These are phyloP conservation scores for Casaregolazyma lundiana DNA, from an alignment of 1,139 yeast genomes.

Conservation along the genomic window DNA sequence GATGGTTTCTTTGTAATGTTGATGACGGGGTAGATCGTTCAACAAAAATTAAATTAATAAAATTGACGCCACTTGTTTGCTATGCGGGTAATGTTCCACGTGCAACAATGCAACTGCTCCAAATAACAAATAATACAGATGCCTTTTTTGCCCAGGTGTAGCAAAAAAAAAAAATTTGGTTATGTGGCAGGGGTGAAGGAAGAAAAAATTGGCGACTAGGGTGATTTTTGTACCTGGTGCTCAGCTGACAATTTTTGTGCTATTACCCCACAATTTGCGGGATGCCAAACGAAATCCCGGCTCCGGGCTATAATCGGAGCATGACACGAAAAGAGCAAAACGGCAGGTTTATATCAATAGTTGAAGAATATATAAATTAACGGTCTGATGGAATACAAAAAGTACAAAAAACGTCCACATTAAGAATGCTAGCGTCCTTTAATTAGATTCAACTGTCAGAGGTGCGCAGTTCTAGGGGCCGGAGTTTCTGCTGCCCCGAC, in stretches of 20 bases:
- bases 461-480: slow-evolving; percentile 5
- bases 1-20: no score
- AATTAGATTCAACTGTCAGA: not conserved
- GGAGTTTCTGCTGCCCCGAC: slow-evolving; percentile 5
- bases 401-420: no score
- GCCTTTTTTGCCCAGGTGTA: no score
- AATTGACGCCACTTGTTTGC: not conserved
- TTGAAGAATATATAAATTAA: no score
- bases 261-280: not conserved
- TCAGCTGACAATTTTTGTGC: not conserved
- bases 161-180: not conserved
- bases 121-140: no score
- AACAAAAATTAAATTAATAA: no score
- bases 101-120: no score
- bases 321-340: not conserved
- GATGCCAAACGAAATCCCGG: not conserved
- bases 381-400: no score
- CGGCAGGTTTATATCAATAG: no score
- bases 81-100: no score
- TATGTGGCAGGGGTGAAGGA: not conserved
- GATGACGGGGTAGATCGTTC: no score
- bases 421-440: no score
- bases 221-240: not conserved
- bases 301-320: not conserved
- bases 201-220: not conserved